These are phyloP conservation scores for Cyclotella sp. DNA, from an alignment of 108 stramenopile genomes.

Conservation along the genomic window DNA sequence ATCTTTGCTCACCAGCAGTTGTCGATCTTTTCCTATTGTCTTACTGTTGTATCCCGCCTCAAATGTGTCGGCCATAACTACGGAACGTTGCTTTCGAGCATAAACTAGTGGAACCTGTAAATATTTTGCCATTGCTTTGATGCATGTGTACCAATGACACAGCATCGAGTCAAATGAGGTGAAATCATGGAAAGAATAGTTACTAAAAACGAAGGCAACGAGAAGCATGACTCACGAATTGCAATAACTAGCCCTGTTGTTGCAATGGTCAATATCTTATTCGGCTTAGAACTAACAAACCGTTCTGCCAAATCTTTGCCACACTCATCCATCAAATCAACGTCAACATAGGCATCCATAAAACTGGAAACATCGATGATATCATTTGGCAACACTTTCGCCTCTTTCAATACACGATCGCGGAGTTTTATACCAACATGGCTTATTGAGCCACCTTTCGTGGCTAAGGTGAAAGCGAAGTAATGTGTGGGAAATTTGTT, in stretches of 20 bases:
- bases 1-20: constrained; percentile 81
- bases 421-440: constrained; percentile 71
- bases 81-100: constrained; percentile 87
- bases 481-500: background rate
- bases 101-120: constrained; percentile 87
- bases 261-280: constrained; percentile 89
- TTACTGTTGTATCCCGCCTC: constrained; percentile 79
- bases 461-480: constrained; percentile 7
- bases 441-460: constrained; percentile 43
- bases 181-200: background rate
- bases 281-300: constrained; percentile 67
- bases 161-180: background rate
- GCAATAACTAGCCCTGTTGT: constrained; percentile 91
- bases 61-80: constrained; percentile 90
- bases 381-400: constrained; percentile 82
- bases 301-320: constrained; percentile 79
- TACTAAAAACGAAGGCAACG: no score
- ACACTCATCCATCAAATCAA: constrained; percentile 90
- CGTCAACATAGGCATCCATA: constrained; percentile 88
- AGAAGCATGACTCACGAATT: constrained; percentile 46
- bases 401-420: constrained; percentile 88
- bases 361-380: constrained; percentile 90
- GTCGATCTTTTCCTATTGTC: constrained; percentile 79
- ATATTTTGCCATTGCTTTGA: constrained; percentile 77
- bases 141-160: background rate